Base-by-base conservation (phyloP, 2,329 filamentous ascomycete genomes). In the Grosmannia huntii region DNA sequence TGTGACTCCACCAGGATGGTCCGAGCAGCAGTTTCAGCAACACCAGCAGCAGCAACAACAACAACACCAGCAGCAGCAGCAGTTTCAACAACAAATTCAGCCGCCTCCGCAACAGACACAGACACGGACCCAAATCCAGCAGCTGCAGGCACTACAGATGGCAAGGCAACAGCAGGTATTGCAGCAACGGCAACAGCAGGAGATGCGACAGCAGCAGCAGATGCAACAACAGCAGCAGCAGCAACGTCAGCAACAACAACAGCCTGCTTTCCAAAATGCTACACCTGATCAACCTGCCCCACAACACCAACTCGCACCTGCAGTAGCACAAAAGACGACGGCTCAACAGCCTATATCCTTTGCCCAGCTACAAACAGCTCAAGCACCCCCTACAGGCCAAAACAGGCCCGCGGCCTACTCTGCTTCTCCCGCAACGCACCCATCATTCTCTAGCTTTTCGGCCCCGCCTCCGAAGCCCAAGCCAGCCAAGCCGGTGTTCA, bases 191-290 rank as follows among this genome's bases (percentile, higher is more conserved):
- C 27, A 48, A 7, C 41, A 27, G 7, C 25, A 46, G 11, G 38
- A 31, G 19, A 6, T n/a, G 11, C 57, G 51, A 7, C 38, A 52
- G 27, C 11, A 19, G 28, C 31, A 23, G 5, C 51, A 54, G 28
- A 11, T 9, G 16, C 57, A 55, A 16, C 57, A 58, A 25, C 49
- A 54, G 31, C 53, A 58, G 9, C 59, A 60, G 21, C 54, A 41
- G 38, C 48, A 53, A 5, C 52, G 56, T 25, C 57, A 59, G 31
- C 55, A 53, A 11, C 54, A 48, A 33, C 31, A 41, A 11, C 52
- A 23, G 19, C 41, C 28, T 27, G 14, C 48, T 16, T 50, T 50
- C 16, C 48, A 50, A 27, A 50, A 28, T 28, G 25, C 25, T 12
- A 19, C 48, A 48, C n/a, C 44, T 3, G 12, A 21, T 16, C 44